Base-by-base conservation (phyloP, 2,329 filamentous ascomycete genomes). In the Annulohypoxylon truncatum region DNA sequence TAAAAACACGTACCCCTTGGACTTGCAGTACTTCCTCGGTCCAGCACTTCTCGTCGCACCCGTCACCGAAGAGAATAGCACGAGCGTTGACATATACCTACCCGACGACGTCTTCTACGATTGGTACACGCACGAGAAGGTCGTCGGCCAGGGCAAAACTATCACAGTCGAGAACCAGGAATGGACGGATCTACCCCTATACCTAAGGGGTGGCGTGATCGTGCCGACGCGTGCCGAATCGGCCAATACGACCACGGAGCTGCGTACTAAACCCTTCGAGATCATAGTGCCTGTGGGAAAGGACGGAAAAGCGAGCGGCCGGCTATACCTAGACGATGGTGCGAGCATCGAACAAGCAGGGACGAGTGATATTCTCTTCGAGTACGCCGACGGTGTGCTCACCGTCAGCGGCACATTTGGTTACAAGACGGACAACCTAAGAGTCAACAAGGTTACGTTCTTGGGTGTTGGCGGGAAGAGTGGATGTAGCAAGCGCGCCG, bases 301-400 rank as follows among this genome's bases (percentile, higher is more conserved):
- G 0, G 80, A 90, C 54, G 91, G 90, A 2, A 86, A 80, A 5
- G 93, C 93, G 0, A 77, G 75, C 1, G 93, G 93, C 0, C 82
- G 83, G 54, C 81, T 96, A 61, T 96, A 94, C 76, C 79, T 96
- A 4, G 93, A 96, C 71, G 92, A 96, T 66, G 93, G 93, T 7
- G 88, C 89, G 63, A 89, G 85, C 24, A 72, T 94, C 52, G 80
- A 86, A 63, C 91, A 92, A 77, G 67, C 79, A 2, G 76, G 72
- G 0, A 86, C 83, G n/a, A 87, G 84, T 5, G 80, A 86, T 59
- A 82, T 94, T 55, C 77, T 80, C 12, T 92, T 94, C 71, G 71
- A 75, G 7, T 94, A 88, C 74, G 79, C 82, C 47, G 75, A 82
- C 2, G 85, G 85, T 31, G 78, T 79, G 60, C 82, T 92, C 22